These are phyloP conservation scores for Thielaviopsis euricoi DNA, from an alignment of 2,329 filamentous ascomycete genomes.

Conservation along the genomic window DNA sequence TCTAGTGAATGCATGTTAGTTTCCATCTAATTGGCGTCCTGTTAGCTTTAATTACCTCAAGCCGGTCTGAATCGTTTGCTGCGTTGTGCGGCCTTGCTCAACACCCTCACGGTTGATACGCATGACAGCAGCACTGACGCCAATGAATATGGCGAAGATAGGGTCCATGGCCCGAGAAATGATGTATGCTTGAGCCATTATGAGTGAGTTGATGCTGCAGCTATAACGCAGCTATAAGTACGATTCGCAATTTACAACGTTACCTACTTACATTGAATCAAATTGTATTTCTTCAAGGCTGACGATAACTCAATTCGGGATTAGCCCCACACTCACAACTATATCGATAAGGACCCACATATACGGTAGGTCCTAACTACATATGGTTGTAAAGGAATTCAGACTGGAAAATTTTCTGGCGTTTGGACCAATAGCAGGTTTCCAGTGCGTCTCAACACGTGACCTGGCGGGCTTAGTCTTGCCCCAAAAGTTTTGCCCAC, in stretches of 20 bases:
- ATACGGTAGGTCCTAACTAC: neutral
- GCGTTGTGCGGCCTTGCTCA: slow-evolving; percentile 35
- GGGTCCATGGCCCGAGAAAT: slow-evolving; percentile 43
- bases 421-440: neutral
- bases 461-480: slow-evolving; percentile 22
- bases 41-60: slow-evolving; percentile 22
- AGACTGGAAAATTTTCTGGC: neutral
- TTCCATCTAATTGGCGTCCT: neutral
- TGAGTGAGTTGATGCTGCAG: slow-evolving; percentile 15
- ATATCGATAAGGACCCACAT: neutral
- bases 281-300: neutral
- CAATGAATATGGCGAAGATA: slow-evolving; percentile 40
- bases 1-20: slow-evolving; percentile 12
- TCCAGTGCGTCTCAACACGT: slow-evolving; percentile 17
- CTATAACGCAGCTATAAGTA: neutral
- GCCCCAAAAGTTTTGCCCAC: slow-evolving; percentile 25
- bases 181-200: slow-evolving; percentile 41
- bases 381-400: neutral
- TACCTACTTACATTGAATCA: too few species aligned
- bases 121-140: slow-evolving; percentile 35
- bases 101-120: slow-evolving; percentile 45
- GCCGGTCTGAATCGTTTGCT: slow-evolving; percentile 31
- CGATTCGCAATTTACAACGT: too few species aligned
- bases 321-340: neutral
- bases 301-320: neutral